Base-by-base conservation (phyloP, 1,284 basidiomycete genomes). In the Ceraceosorus bombacis region DNA sequence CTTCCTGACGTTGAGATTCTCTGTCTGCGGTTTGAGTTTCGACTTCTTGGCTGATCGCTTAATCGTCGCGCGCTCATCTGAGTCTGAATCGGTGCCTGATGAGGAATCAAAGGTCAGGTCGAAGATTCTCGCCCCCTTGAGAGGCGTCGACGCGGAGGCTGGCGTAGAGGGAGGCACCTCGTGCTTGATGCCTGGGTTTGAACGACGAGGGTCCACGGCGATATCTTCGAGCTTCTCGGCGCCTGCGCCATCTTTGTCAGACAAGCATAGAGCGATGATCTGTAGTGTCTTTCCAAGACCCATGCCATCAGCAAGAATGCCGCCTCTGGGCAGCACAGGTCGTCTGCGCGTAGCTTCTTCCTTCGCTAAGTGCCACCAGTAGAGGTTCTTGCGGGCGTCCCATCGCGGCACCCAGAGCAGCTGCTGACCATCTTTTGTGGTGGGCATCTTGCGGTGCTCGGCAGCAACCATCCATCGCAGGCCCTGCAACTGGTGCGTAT, bases 271-370 rank as follows among this genome's bases (percentile, higher is more conserved):
- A 13, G 36, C n/a, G 13, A 15, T n/a, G 27, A 58, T 41, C 46
- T 55, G 49, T 8, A 64, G 51, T 12, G 62, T 64, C 62, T 64
- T 64, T 68, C 68, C 82, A 61, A 85, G 73, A 62, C 90, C 90
- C 90, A 94, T 94, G 46, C 88, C 88, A 78, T 94, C 91, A 0
- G 88, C 89, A 59, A 88, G 85, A 53, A 93, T 81, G 1, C 88
- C 90, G 15, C 91, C 90, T 65, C 86, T 81, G 5, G 89, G 89
- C 13, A 94, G 82, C 0, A 70, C 65, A 0, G 90, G 90, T 2
- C 82, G 77, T 0, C 79, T 12, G 37, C 40, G 41, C 36, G 43
- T 15, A 46, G 41, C 8, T 5, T 39, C 8, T 7, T 36, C 15
- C 43, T 39, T 38, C 41, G 49, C 13, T 1, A 41, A 9, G 15